Evolutionary conservation across 768 basidiomycete species (phyloP), one percentile per base, ranked within the genome.

Genomic region (Neoboletus subvelutipes): DNA sequence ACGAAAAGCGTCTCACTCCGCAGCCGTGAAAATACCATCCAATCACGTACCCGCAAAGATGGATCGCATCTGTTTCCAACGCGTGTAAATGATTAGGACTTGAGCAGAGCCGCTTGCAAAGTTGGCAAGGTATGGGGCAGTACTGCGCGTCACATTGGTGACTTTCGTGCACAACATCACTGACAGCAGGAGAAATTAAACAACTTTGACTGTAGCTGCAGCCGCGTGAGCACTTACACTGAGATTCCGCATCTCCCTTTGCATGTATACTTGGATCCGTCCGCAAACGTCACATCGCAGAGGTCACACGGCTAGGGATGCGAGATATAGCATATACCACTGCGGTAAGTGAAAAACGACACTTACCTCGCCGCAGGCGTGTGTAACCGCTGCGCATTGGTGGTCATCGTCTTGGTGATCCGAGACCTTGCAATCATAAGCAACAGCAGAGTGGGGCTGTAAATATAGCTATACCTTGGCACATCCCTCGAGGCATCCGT

Each of bases 1-100:
- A 41, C 5, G n/a, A 4, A 52, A 29, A n/a, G 11, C 0, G 22
- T 26, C 39, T 64, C 7, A n/a, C 29, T 45, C 71, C 71, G 17
- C 0, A 13, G 10, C 5, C 33, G 9, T 17, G 10, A 43, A 20
- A 15, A 48, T 17, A n/a, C 4, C 8, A 20, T 24, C 18, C 12
- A 31, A 54, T 55, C 36, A 66, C 71, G 29, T 36, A 83, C 85
- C 84, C 83, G 72, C 85, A 86, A 47, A 86, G 77, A 72, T 86
- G 85, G 22, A 77, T 48, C 0, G 73, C 72, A 4, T 55, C 68
- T 3, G 54, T 55, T 24, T 75, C 67, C 24, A 84, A 66, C 0
- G 76, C 83, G 46, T 86, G 85, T 13, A 86, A 71, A 68, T 86
- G 85, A 52, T 80, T 67, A 7, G 58, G 42, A 52, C 68, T 67